Base-by-base conservation (phyloP, 352 stramenopile species). In the Phytophthora chlamydospora region DNA sequence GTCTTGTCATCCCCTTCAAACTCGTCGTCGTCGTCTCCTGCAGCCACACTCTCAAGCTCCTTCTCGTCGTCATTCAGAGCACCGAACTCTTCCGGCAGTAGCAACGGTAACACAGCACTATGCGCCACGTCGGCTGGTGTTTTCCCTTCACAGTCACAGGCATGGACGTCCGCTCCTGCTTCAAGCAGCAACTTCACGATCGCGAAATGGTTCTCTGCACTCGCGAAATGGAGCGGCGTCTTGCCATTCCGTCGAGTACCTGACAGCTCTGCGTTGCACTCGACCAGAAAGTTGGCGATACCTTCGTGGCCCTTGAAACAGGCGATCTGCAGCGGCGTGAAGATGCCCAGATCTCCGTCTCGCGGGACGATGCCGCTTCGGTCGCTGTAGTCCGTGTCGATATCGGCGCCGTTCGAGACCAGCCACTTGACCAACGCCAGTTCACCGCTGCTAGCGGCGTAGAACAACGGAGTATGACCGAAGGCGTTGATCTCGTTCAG, bases 371-470 rank as follows among this genome's bases (percentile, higher is more conserved):
- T 62, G 32, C 85, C 74, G 2, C 62, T 56, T 6, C 72, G 76
- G 46, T 88, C 76, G 41, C 80, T 93, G 56, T 91, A 92, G 62
- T 95, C 85, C 10, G 71, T 88, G 55, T 95, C 85, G 29, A 95
- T 91, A 45, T 94, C 85, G 0, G 85, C 82, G 29, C 85, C 83
- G 29, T 93, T 93, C 3, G 85, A 95, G 44, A 95, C 77, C 41
- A 95, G 64, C 85, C 85, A 92, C 50, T 95, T 95, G 51, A 95
- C 80, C 4, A 95, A 60, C n/a, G 83, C 58, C 1, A 93, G 50
- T 1, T 87, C 76, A 11, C 85, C 85, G 16, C 78, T 91, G 39
- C 83, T 91, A 6, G 83, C 73, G 1, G 83, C 85, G 50, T 94
- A 94, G 48, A 91, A 94, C 12, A 94, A 50, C 12, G 85, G 81